Evolutionary conservation across 2,329 filamentous ascomycete genomes (phyloP).

Genomic region (Hymenoscyphus linearis): DNA sequence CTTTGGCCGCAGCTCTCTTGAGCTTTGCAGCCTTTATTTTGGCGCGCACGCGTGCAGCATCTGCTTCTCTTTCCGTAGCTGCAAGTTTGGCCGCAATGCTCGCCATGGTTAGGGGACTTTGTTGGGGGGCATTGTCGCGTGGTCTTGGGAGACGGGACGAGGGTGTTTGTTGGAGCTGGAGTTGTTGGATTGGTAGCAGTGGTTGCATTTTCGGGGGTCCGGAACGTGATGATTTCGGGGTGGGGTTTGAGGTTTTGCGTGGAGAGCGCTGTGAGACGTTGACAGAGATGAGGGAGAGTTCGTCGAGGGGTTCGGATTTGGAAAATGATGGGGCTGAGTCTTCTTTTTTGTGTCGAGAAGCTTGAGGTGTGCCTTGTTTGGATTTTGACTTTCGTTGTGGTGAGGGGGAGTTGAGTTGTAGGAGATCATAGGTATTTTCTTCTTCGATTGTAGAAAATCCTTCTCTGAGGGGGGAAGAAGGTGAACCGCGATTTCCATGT

Average conservation of each 20-base stretch:
- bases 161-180: constrained; percentile 19
- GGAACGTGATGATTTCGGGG: constrained; percentile 4
- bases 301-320: constrained; percentile 13
- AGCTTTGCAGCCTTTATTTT: constrained; percentile 52
- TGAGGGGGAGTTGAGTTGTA: constrained; percentile 33
- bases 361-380: constrained; percentile 11
- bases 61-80: constrained; percentile 58
- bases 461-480: constrained; percentile 30
- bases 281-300: constrained; percentile 20
- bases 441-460: constrained; percentile 44
- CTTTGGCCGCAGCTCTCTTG: constrained; percentile 21
- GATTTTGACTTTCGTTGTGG: constrained; percentile 30
- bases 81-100: constrained; percentile 59
- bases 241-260: constrained; percentile 13
- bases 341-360: constrained; percentile 8
- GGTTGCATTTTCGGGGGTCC: constrained; percentile 1
- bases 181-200: too few species aligned
- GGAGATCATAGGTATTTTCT: constrained; percentile 42
- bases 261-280: constrained; percentile 11
- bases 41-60: constrained; percentile 56
- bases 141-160: constrained; percentile 29
- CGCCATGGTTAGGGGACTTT: constrained; percentile 56
- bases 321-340: constrained; percentile 10
- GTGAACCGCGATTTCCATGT: constrained; percentile 25
- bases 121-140: constrained; percentile 35